A percentile compares a stretch with the other conserved stretches of the same genome.
Conservation (phyloP, 2,329 filamentous ascomycete species). For the Colletotrichum nymphaeae region DNA sequence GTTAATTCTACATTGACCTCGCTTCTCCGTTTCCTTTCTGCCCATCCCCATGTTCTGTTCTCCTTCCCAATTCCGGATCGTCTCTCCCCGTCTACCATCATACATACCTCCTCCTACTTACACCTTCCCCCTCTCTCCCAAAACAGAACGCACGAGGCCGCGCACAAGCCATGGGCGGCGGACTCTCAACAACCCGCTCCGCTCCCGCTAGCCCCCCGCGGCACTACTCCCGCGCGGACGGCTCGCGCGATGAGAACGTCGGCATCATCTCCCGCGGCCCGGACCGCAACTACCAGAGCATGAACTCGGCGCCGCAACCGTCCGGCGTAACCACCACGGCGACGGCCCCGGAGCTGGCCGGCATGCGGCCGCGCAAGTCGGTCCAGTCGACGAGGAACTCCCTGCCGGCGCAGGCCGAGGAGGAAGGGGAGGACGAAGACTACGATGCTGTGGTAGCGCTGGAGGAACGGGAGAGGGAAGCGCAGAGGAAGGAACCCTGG, state of each 20-base stretch:
- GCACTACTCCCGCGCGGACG: slow-evolving; percentile 34
- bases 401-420: slow-evolving; percentile 32
- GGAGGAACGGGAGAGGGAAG: slow-evolving; percentile 28
- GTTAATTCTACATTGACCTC: not conserved
- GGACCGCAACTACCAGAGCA: slow-evolving; percentile 53
- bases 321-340: slow-evolving; percentile 21
- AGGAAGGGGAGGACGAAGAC: slow-evolving; percentile 38
- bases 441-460: slow-evolving; percentile 38
- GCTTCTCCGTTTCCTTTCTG: not conserved
- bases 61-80: not conserved
- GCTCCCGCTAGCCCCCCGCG: slow-evolving; percentile 37
- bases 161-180: slow-evolving; percentile 52
- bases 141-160: slow-evolving; percentile 55
- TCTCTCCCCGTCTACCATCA: not conserved
- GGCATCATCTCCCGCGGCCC: slow-evolving; percentile 50
- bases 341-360: slow-evolving; percentile 35
- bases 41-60: not conserved
- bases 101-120: not conserved
- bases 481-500: slow-evolving; percentile 55
- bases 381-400: slow-evolving; percentile 31
- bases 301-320: slow-evolving; percentile 41
- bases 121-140: not conserved
- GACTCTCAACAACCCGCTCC: slow-evolving; percentile 34
- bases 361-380: slow-evolving; percentile 24
- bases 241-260: slow-evolving; percentile 53